phyloP scores from a whole-genome alignment of 176 grass and related monocot species.

The Dendrocalamus sinicus region DNA sequence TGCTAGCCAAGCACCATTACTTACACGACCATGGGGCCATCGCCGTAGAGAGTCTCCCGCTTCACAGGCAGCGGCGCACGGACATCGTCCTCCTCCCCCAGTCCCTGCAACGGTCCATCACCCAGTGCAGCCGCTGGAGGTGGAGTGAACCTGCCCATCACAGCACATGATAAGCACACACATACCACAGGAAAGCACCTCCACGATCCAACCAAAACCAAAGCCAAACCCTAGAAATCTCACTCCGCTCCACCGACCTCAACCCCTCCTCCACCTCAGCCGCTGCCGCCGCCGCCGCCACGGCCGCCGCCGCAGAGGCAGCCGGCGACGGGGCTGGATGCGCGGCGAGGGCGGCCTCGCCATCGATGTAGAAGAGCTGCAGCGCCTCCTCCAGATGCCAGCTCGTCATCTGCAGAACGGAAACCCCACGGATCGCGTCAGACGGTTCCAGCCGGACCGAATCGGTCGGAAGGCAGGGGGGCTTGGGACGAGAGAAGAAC shows the following conservation, averaged over 20 bases:
- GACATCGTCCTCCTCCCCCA: slow-evolving; percentile 66
- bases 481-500: slow-evolving; percentile 18
- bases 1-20: neutral
- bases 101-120: slow-evolving; percentile 54
- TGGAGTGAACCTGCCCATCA: slow-evolving; percentile 42
- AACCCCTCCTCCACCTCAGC: slow-evolving; percentile 46
- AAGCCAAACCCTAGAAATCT: slow-evolving; percentile 37
- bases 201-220: neutral
- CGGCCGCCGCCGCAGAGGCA: neutral
- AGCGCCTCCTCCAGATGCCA: slow-evolving; percentile 93
- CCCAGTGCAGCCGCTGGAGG: slow-evolving; percentile 56
- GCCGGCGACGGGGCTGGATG: neutral
- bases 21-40: slow-evolving; percentile 52
- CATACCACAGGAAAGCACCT: neutral
- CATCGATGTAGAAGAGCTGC: slow-evolving; percentile 87
- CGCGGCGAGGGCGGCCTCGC: slow-evolving; percentile 57
- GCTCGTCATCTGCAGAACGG: slow-evolving; percentile 64
- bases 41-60: slow-evolving; percentile 93
- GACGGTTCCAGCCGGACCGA: neutral
- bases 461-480: neutral
- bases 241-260: slow-evolving; percentile 6
- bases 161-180: neutral
- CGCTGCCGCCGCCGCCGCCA: slow-evolving; percentile 30
- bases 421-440: slow-evolving; percentile 25
- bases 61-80: slow-evolving; percentile 77